phyloP scores from a whole-genome alignment of 305 asterid species.

The Solanum chacoense region DNA sequence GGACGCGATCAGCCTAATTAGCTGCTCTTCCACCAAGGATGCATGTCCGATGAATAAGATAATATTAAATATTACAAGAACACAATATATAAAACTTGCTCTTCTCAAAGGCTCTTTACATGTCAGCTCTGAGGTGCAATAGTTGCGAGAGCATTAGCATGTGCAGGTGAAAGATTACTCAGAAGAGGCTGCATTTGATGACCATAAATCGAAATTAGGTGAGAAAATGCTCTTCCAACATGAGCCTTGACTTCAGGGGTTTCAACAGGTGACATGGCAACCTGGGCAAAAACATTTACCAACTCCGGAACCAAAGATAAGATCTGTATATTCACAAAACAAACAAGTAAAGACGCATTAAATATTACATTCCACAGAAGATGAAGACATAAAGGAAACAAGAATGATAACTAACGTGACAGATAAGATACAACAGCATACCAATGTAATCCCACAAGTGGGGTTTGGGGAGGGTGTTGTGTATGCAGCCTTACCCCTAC shows the following conservation, averaged over 20 bases:
- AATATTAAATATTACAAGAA: not conserved
- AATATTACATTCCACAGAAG: not conserved
- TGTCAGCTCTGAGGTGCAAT: slow-evolving; percentile 67
- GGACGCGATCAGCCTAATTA: slow-evolving; percentile 1
- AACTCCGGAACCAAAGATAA: slow-evolving; percentile 65
- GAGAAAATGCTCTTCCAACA: slow-evolving; percentile 90
- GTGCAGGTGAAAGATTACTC: slow-evolving; percentile 73
- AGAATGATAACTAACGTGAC: not conserved
- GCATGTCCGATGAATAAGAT: not conserved
- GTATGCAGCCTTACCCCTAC: not conserved
- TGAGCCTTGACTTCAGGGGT: slow-evolving; percentile 75
- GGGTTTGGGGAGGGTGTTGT: not conserved
- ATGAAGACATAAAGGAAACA: not conserved
- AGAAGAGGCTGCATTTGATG: slow-evolving; percentile 90
- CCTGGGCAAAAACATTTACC: slow-evolving; percentile 85
- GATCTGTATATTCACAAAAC: slow-evolving; percentile 36
- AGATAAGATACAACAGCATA: not conserved
- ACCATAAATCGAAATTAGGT: slow-evolving; percentile 73
- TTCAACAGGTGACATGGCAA: slow-evolving; percentile 75
- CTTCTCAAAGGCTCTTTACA: not conserved
- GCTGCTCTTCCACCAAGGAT: slow-evolving; percentile 5
- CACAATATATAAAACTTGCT: not conserved
- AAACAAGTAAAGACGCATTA: not conserved
- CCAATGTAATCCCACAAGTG: not conserved
- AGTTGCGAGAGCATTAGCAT: slow-evolving; percentile 85